Conservation (phyloP, 2,329 filamentous ascomycete genomes). For the Chaetomiaceae sp. region DNA sequence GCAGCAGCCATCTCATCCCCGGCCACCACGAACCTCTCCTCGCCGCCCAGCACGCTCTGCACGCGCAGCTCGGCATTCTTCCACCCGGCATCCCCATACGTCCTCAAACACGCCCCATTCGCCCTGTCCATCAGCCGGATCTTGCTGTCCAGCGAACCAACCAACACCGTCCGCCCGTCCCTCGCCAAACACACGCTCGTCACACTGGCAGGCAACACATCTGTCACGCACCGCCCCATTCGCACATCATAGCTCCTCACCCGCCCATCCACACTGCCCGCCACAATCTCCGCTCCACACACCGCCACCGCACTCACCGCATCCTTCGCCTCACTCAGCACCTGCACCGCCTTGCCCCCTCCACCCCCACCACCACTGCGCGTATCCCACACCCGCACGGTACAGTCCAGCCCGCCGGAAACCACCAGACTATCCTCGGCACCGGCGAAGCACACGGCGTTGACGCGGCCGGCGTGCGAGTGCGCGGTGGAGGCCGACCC, state of each 20-base stretch:
- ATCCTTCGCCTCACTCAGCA: slow-evolving; percentile 66
- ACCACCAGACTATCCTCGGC: slow-evolving; percentile 67
- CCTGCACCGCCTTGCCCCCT: slow-evolving; percentile 58
- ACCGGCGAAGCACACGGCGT: slow-evolving; percentile 73
- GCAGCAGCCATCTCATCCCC: slow-evolving; percentile 61
- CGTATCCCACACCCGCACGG: slow-evolving; percentile 69
- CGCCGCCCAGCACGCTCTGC: slow-evolving; percentile 66
- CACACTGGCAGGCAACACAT: slow-evolving; percentile 65
- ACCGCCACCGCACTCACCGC: slow-evolving; percentile 50
- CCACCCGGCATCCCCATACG: slow-evolving; percentile 54
- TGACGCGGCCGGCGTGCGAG: slow-evolving; percentile 68
- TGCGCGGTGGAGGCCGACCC: slow-evolving; percentile 48
- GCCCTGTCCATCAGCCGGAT: slow-evolving; percentile 75
- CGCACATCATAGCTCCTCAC: slow-evolving; percentile 78
- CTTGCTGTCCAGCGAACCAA: slow-evolving; percentile 68
- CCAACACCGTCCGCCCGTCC: slow-evolving; percentile 68
- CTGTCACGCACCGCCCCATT: slow-evolving; percentile 62
- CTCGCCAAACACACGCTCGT: slow-evolving; percentile 66
- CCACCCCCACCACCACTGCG: slow-evolving; percentile 39
- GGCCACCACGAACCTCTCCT: slow-evolving; percentile 70
- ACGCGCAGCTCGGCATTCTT: slow-evolving; percentile 67
- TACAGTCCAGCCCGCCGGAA: slow-evolving; percentile 68
- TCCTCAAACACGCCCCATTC: slow-evolving; percentile 65
- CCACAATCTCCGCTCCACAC: slow-evolving; percentile 53
- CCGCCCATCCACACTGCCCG: slow-evolving; percentile 78